phyloP scores from a whole-genome alignment of 1,284 basidiomycete genomes.

The Ustilago sp. region DNA sequence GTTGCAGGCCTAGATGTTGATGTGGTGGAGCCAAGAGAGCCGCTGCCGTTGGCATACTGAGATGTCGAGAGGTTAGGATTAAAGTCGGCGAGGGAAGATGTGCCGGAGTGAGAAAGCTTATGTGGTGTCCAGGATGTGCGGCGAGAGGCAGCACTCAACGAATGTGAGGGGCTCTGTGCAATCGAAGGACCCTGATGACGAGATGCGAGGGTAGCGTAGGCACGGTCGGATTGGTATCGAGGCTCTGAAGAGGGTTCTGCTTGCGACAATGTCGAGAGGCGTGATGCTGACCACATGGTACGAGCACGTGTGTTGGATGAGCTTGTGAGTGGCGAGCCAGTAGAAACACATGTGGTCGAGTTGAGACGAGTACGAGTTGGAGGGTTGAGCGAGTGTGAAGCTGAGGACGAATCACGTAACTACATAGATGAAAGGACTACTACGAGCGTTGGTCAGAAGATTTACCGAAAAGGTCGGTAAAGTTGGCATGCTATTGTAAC shows the following conservation, averaged over 20 bases:
- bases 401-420: not conserved
- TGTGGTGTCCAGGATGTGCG: constrained; percentile 41
- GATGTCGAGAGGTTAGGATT: constrained; percentile 22
- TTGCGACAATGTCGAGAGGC: constrained; percentile 13
- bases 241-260: constrained; percentile 12
- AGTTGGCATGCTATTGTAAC: too few relatives aligned
- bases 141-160: constrained; percentile 20
- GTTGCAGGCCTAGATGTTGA: constrained; percentile 28
- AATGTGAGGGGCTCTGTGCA: constrained; percentile 10
- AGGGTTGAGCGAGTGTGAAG: constrained; percentile 9
- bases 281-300: constrained; percentile 37
- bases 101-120: constrained; percentile 19
- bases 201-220: constrained; percentile 29
- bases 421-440: too few relatives aligned
- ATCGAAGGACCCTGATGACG: constrained; percentile 13
- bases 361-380: constrained; percentile 32
- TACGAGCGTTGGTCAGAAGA: too few relatives aligned
- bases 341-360: constrained; percentile 25
- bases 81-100: constrained; percentile 26
- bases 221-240: constrained; percentile 15
- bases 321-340: constrained; percentile 17
- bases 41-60: not conserved
- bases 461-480: too few relatives aligned
- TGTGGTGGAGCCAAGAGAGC: not conserved
- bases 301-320: constrained; percentile 24